phyloP scores from a whole-genome alignment of 106 monocot species.

The Apostasia ramifera region DNA sequence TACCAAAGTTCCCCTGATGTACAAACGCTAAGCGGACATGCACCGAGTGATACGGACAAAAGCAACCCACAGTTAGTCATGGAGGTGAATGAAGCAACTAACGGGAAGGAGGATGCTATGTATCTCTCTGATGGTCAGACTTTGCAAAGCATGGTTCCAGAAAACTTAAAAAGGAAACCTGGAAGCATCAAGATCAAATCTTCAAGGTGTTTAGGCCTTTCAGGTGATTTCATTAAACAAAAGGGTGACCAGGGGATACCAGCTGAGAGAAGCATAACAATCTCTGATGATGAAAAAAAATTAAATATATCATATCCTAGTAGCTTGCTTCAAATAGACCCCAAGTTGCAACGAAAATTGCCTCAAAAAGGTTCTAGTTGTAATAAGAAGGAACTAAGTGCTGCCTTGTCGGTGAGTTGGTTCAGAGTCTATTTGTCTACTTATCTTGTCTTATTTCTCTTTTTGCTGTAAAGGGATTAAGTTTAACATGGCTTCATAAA shows the following conservation, averaged over 20 bases:
- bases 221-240: constrained; percentile 16
- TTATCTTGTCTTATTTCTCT: not conserved
- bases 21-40: constrained; percentile 11
- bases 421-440: not conserved
- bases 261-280: constrained; percentile 3
- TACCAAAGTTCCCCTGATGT: constrained; percentile 30
- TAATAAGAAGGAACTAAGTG: constrained; percentile 59
- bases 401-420: constrained; percentile 49
- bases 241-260: constrained; percentile 15
- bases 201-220: constrained; percentile 28
- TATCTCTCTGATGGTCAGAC: constrained; percentile 47
- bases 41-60: constrained; percentile 36
- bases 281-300: constrained; percentile 28
- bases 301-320: constrained; percentile 17
- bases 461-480: not conserved
- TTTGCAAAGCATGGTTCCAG: constrained; percentile 27
- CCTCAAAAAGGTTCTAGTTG: constrained; percentile 26
- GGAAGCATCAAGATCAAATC: constrained; percentile 86
- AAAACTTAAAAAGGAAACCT: constrained; percentile 48
- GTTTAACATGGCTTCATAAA: not conserved
- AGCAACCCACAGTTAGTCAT: constrained; percentile 20
- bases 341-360: constrained; percentile 9
- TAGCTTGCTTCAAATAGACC: constrained; percentile 24
- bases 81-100: constrained; percentile 16
- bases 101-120: constrained; percentile 41